Evolutionary conservation across 768 basidiomycete genomes (phyloP), one percentile per base, ranked within the genome.

Genomic region (Filobasidium wieringae): DNA sequence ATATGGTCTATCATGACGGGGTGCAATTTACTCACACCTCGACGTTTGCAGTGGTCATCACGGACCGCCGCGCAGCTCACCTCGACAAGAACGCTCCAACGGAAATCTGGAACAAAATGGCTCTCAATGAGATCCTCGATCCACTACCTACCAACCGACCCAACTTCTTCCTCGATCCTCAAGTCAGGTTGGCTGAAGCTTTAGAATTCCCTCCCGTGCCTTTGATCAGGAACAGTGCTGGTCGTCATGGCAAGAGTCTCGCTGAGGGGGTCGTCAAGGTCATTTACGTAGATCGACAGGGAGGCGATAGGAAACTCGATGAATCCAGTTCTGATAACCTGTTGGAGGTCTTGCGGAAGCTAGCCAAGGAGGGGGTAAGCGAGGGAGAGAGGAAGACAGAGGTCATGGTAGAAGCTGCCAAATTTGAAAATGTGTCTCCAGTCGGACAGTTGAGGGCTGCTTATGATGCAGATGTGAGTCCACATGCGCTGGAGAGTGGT

Each of bases 281-380:
- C 59, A 84, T 83, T 9, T 88, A 88, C 65, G 81, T 88, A 59
- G 80, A 79, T 57, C 77, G 87, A 31, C 86, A 88, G 72, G 73
- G 73, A n/a, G 77, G 75, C 4, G 55, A 76, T 19, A 73, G 81
- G 19, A 70, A 83, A 57, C 60, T 73, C 32, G 60, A 54, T n/a
- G 58, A 61, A 3, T 70, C 66, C 33, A 81, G 84, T 60, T 84
- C 87, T 63, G 72, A 76, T 0, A 71, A 64, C 14, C 70, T 88
- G 37, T 80, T 86, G 2, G 55, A 52, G 2, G 61, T 65, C 0
- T 52, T 75, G 14, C 53, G 78, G 50, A 79, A 77, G 52, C 74
- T 88, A 41, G 68, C 61, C 43, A 70, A 77, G 52, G 83, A 82
- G 83, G 70, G 74, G 86, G 57, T 78, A 79, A 36, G 32, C 45